Evolutionary conservation across 1,139 yeast species (phyloP).

Genomic region (Scheffersomyces lignicola): DNA sequence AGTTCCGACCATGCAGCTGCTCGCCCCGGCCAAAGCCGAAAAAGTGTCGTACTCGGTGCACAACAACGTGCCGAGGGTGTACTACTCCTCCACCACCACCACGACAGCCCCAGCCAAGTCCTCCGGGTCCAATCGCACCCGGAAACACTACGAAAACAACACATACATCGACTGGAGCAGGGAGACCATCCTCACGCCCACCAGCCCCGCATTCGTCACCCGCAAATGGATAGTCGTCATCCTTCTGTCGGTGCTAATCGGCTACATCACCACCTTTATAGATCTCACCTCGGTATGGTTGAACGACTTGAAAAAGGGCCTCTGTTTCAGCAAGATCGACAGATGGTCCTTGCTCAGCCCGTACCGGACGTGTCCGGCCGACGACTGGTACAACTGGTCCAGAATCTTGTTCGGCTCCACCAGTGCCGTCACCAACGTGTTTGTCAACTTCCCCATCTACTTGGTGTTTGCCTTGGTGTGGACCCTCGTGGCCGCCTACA

Average conservation of each 20-base stretch:
- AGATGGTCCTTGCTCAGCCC: slow-evolving; percentile 47
- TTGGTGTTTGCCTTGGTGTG: slow-evolving; percentile 27
- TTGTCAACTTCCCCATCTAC: slow-evolving; percentile 42
- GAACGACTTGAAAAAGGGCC: slow-evolving; percentile 56
- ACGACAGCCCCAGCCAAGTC: neutral
- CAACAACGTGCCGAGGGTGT: too few species aligned
- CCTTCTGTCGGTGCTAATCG: slow-evolving; percentile 54
- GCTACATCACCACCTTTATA: slow-evolving; percentile 57
- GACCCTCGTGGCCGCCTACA: slow-evolving; percentile 29
- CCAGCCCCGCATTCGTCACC: slow-evolving; percentile 10
- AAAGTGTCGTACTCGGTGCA: too few species aligned
- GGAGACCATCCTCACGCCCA: slow-evolving; percentile 21
- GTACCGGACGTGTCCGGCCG: slow-evolving; percentile 45
- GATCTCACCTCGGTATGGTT: slow-evolving; percentile 65
- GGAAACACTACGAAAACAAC: slow-evolving; percentile 23
- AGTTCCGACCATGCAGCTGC: too few species aligned
- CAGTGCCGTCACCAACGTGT: slow-evolving; percentile 16
- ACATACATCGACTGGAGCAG: slow-evolving; percentile 39
- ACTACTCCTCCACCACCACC: neutral
- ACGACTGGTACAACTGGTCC: slow-evolving; percentile 46
- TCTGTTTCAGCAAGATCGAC: slow-evolving; percentile 38
- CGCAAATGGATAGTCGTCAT: slow-evolving; percentile 62
- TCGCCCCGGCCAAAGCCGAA: too few species aligned
- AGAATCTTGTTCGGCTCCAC: slow-evolving; percentile 25
- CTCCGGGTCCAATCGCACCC: slow-evolving; percentile 10